phyloP scores from a whole-genome alignment of 148 eudicot species.

The Arctostaphylos glauca region DNA sequence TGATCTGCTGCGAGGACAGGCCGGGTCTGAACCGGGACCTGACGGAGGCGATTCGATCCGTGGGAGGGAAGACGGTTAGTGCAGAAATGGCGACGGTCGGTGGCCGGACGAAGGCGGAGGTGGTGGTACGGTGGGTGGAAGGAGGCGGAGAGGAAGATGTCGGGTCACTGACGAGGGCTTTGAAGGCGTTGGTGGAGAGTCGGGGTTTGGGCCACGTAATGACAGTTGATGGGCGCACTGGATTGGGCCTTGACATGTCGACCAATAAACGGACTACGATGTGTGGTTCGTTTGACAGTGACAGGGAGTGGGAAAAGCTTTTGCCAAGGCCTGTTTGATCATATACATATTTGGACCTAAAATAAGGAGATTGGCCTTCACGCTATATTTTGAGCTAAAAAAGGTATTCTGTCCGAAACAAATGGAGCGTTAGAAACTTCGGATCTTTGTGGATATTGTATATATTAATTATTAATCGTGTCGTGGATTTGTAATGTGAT shows the following conservation, averaged over 20 bases:
- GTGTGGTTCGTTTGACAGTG: neutral
- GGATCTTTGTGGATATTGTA: too few relatives aligned
- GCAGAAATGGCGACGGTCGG: slow-evolving; percentile 30
- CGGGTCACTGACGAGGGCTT: slow-evolving; percentile 21
- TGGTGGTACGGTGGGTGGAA: slow-evolving; percentile 20
- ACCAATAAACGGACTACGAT: neutral
- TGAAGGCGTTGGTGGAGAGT: slow-evolving; percentile 29
- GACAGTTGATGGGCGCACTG: neutral
- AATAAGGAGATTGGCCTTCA: too few relatives aligned
- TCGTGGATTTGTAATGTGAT: neutral
- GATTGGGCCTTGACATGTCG: neutral
- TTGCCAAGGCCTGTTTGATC: neutral
- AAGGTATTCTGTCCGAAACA: too few relatives aligned
- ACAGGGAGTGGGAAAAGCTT: neutral
- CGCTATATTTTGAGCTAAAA: too few relatives aligned
- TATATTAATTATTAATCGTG: neutral
- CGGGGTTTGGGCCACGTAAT: slow-evolving; percentile 10
- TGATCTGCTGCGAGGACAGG: slow-evolving; percentile 31
- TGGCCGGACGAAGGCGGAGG: slow-evolving; percentile 27
- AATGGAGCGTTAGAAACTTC: too few relatives aligned
- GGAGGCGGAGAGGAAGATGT: slow-evolving; percentile 21
- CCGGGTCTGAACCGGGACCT: slow-evolving; percentile 23
- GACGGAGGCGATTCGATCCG: slow-evolving; percentile 15
- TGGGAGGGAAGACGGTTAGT: slow-evolving; percentile 18
- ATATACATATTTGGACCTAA: too few relatives aligned